Evolutionary conservation across 495 filamentous ascomycete species (phyloP), one percentile per base, ranked within the genome.

Genomic region (Neurospora sp.): DNA sequence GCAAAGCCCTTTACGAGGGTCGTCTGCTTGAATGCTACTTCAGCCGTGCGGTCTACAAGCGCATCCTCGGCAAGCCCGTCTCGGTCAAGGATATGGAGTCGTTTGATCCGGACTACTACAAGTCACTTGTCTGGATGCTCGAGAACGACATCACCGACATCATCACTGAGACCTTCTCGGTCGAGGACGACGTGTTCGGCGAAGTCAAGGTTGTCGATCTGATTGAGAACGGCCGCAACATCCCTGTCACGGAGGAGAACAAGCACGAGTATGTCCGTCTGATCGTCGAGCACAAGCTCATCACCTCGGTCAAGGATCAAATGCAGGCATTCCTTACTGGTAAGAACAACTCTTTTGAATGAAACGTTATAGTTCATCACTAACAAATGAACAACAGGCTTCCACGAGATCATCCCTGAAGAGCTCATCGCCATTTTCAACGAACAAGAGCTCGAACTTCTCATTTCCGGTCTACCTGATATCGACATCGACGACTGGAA

Each of bases 51-150:
- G 96, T 99, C 70, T 99, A 99, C 85, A 98, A 98, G 86, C 90
- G 92, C 74, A 98, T 99, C 73, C 88, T 99, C 40, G 93, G 96
- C 74, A 94, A 96, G 77, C 88, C 93, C 7, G 96, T 98, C 40
- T 97, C 94, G 5, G 92, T 98, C 82, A 99, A 98, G 86, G 96
- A 99, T 76, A 98, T 99, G 96, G 96, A 99, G 81, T 97, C 96
- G 16, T 91, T 99, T 71, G 96, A 99, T 81, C 90, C 97, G 31
- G 94, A 98, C 76, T 98, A 98, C 85, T 97, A 98, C 88, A 98
- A 99, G 81, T 97, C 95, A n/a, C 89, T 99, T 9, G 88, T 94
- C 48, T 99, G 96, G 96, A 98, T 99, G 92, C 88, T 98, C 70
- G 93, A 96, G 78, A 98, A 98, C 81, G 94, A 98, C 79, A 98